Evolutionary conservation across 2,329 filamentous ascomycete genomes (phyloP).

Genomic region (Chaetomium sp.): DNA sequence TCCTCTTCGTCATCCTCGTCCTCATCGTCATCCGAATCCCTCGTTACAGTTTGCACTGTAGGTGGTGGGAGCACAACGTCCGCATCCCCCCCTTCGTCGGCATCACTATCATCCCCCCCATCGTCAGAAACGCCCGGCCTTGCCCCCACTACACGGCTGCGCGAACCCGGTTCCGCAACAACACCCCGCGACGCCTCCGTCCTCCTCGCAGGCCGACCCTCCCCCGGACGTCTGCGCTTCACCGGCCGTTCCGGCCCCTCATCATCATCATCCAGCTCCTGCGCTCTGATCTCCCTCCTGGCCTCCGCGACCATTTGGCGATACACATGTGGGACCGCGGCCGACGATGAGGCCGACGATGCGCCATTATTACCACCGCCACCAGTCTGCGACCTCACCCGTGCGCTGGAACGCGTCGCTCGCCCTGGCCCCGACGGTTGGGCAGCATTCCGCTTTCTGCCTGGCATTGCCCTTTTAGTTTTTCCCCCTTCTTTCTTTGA

Average conservation of each 20-base stretch:
- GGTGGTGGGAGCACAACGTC: slow-evolving; percentile 43
- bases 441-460: slow-evolving; percentile 23
- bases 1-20: slow-evolving; percentile 32
- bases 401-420: slow-evolving; percentile 13
- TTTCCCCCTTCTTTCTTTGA: too few species aligned
- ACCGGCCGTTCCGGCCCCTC: slow-evolving; percentile 31
- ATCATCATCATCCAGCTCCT: not conserved
- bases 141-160: too few species aligned
- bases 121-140: too few species aligned
- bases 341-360: not conserved
- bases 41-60: slow-evolving; percentile 45
- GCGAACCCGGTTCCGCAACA: too few species aligned
- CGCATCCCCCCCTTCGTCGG: slow-evolving; percentile 41
- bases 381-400: not conserved
- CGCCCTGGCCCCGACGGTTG: slow-evolving; percentile 4
- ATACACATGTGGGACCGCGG: slow-evolving; percentile 16
- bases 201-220: slow-evolving; percentile 14
- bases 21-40: slow-evolving; percentile 39
- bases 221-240: slow-evolving; percentile 35
- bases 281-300: not conserved
- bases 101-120: slow-evolving; percentile 15
- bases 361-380: not conserved
- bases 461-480: slow-evolving; percentile 17
- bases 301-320: slow-evolving; percentile 20
- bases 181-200: not conserved